These are phyloP conservation scores for Cucumis hystrix DNA, from an alignment of 306 rosid genomes.

Conservation along the genomic window DNA sequence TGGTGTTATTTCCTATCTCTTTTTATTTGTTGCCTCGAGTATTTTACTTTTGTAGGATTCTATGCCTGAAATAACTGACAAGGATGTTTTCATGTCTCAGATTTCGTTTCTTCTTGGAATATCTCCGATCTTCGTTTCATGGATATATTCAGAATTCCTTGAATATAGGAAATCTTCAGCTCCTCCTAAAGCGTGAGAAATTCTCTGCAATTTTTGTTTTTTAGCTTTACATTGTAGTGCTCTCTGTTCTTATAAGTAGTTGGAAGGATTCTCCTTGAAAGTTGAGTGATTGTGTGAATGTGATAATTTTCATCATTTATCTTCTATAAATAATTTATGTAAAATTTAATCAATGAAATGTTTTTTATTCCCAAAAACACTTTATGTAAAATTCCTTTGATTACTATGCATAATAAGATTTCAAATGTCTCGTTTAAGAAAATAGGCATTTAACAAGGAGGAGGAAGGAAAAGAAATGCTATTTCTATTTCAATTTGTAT, in stretches of 20 bases:
- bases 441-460: not conserved
- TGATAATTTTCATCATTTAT: not conserved
- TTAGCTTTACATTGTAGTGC: not conserved
- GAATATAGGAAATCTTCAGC: conserved; percentile 57
- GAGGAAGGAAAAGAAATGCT: not conserved
- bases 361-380: too few species aligned
- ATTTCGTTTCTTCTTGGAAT: conserved; percentile 82
- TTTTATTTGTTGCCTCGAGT: not conserved
- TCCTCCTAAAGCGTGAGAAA: conserved; percentile 69
- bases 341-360: not conserved
- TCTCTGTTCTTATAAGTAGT: not conserved
- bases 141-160: conserved; percentile 87
- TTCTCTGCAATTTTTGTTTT: not conserved
- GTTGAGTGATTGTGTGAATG: not conserved
- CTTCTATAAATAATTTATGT: not conserved
- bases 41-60: not conserved
- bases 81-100: conserved; percentile 19
- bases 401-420: not conserved
- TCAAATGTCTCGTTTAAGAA: not conserved
- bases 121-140: conserved; percentile 71
- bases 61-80: not conserved
- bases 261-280: not conserved
- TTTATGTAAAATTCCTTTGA: not conserved
- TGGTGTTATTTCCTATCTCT: not conserved
- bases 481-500: not conserved